These are phyloP conservation scores for Rhexocercosporidium sp. DNA, from an alignment of 2,329 filamentous ascomycete genomes.

Conservation along the genomic window DNA sequence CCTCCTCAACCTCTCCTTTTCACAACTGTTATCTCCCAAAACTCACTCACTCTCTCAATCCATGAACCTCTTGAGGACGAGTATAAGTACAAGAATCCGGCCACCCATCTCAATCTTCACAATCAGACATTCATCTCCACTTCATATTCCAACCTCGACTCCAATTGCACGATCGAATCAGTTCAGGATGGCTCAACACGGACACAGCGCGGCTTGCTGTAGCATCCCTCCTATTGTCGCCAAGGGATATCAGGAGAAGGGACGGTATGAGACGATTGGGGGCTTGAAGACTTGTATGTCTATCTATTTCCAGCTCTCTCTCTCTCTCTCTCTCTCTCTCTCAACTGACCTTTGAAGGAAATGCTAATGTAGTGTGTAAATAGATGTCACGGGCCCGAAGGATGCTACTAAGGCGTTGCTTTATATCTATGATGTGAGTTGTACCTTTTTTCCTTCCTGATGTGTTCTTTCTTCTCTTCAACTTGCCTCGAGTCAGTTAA, in stretches of 20 bases:
- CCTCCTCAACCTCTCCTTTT: too few species aligned
- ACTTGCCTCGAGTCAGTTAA: background rate
- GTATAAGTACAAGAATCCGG: too few species aligned
- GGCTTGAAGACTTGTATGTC: conserved; percentile 62
- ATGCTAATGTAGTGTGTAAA: background rate
- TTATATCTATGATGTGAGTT: conserved; percentile 54
- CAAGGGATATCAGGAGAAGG: conserved; percentile 60
- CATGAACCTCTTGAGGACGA: too few species aligned
- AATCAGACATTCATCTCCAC: too few species aligned
- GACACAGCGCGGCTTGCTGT: conserved; percentile 62
- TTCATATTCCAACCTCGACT: too few species aligned
- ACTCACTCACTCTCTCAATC: too few species aligned
- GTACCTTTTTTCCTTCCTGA: background rate
- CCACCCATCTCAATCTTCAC: too few species aligned
- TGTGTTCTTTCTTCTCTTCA: background rate
- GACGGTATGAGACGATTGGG: conserved; percentile 60
- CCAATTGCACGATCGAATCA: background rate
- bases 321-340: background rate
- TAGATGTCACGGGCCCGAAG: conserved; percentile 52
- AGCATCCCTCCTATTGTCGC: conserved; percentile 63
- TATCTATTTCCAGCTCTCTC: too few species aligned
- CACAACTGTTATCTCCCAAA: too few species aligned
- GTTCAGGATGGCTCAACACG: conserved; percentile 38
- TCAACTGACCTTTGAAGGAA: background rate
- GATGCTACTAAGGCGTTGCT: conserved; percentile 63